Percentiles rank a stretch among this genome's conserved stretches.
These are phyloP conservation scores for Epichloe amarillans DNA, from an alignment of 2,329 filamentous ascomycete genomes.

Conservation along the genomic window DNA sequence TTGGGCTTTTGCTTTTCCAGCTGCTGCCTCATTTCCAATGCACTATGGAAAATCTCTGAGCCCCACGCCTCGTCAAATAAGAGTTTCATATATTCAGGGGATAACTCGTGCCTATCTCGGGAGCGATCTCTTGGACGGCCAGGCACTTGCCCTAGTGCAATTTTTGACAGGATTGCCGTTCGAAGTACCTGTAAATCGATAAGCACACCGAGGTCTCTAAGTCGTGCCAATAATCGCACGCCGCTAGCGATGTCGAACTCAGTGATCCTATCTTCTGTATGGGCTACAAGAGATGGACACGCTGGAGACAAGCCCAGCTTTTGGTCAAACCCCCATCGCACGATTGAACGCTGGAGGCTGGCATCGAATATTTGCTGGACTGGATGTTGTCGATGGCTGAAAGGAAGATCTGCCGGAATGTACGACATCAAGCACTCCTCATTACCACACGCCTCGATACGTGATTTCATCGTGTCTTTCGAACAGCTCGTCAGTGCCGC, in stretches of 20 bases:
- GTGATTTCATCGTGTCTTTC: not conserved
- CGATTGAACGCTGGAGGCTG: conserved; percentile 24
- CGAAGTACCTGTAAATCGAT: conserved; percentile 20
- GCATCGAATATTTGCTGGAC: conserved; percentile 31
- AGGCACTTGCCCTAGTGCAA: conserved; percentile 17
- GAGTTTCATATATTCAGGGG: conserved; percentile 16
- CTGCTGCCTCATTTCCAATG: conserved; percentile 12
- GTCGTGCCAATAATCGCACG: conserved; percentile 20
- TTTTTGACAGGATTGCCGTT: conserved; percentile 15
- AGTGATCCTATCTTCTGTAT: conserved; percentile 7
- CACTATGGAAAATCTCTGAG: conserved; percentile 15
- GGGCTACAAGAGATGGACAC: conserved; percentile 5
- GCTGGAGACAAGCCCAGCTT: conserved; percentile 14
- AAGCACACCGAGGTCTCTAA: conserved; percentile 22
- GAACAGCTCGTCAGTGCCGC: not conserved
- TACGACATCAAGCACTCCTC: conserved; percentile 6
- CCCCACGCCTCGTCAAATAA: conserved; percentile 24
- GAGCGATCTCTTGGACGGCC: conserved; percentile 14
- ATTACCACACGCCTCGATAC: not conserved
- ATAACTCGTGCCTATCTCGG: conserved; percentile 20
- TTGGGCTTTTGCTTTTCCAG: conserved; percentile 17
- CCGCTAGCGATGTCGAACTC: conserved; percentile 23
- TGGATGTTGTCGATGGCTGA: conserved; percentile 30
- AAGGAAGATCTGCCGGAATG: conserved; percentile 28
- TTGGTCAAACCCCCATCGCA: conserved; percentile 33